phyloP scores from a whole-genome alignment of 305 asterid genomes.

The Stenogyne calaminthoides region DNA sequence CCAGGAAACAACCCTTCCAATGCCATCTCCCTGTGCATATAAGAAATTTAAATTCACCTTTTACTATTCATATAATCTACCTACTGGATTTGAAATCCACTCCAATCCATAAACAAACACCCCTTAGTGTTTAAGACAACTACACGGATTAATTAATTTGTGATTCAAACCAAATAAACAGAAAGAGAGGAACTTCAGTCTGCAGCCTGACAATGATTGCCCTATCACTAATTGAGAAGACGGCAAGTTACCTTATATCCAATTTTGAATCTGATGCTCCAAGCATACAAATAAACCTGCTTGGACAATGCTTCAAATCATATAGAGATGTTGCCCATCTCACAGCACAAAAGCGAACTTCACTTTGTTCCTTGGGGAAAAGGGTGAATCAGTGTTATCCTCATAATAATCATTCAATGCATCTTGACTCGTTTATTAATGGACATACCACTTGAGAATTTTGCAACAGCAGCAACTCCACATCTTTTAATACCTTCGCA shows the following conservation, averaged over 20 bases:
- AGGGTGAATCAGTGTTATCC: conserved; percentile 24
- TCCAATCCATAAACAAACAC: too few species aligned
- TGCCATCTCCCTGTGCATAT: conserved; percentile 83
- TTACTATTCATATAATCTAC: too few species aligned
- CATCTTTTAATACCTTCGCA: conserved; percentile 65
- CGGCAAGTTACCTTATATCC: conserved; percentile 79
- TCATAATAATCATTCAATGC: conserved; percentile 24
- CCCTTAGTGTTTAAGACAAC: conserved; percentile 4
- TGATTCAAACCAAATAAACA: conserved; percentile 6
- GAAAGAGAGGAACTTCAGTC: conserved; percentile 3
- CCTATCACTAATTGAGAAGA: conserved; percentile 20
- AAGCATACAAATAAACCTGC: conserved; percentile 95
- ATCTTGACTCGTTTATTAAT: conserved; percentile 32
- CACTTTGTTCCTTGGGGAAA: conserved; percentile 84
- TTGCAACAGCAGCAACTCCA: conserved; percentile 77
- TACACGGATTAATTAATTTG: conserved; percentile 17
- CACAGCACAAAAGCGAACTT: conserved; percentile 97
- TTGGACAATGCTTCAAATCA: conserved; percentile 89
- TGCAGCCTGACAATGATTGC: conserved; percentile 22
- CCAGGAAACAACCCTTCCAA: conserved; percentile 93
- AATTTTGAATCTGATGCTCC: conserved; percentile 90
- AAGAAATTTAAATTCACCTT: too few species aligned
- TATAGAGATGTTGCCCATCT: conserved; percentile 94
- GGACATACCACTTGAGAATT: conserved; percentile 77
- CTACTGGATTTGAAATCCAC: too few species aligned